Evolutionary conservation across 2,329 filamentous ascomycete genomes (phyloP), one percentile per base, ranked within the genome.

Genomic region (Incumbomyces delicatus): DNA sequence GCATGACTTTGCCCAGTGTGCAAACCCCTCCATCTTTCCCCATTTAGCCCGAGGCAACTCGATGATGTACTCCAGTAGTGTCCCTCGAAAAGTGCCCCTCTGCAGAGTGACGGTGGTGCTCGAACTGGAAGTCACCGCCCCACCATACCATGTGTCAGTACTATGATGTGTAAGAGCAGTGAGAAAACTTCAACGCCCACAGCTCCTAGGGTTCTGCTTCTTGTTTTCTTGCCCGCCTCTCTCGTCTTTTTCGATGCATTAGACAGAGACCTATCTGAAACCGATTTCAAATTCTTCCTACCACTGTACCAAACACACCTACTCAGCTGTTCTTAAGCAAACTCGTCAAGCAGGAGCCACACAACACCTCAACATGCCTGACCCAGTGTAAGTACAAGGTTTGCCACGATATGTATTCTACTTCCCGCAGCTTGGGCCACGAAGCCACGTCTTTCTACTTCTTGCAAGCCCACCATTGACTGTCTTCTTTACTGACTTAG

Each of bases 401-500:
- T 18, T 14, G 13, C 37, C 27, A 3, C n/a, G 32, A 6, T 20
- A 16, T 27, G 39, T 35, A n/a, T 35, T 14, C 16, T 17, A 30
- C 35, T 13, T 11, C 10, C 11, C 30, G 14, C 36, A 36, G 14
- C 34, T 22, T 31, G 17, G 34, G 7, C 41, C 36, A 29, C 30
- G 22, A n/a, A 22, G 32, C 13, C 10, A 37, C 41, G 8, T 36
- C 12, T 22, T 14, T 11, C 5, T 10, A 41, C 41, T 32, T 8
- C 7, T 37, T 33, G 34, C 39, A 20, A 17, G 17, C 31, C 29
- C 37, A 20, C 38, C 6, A 33, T 44, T 49, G 14, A 43, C 29
- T 61, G 52, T 58, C 49, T 60, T 58, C 61, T 42, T 42, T 60
- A 61, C 68, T 71, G 62, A 71, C 66, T 68, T 73, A 86, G 82